phyloP scores from a whole-genome alignment of 106 monocot species.

The Dendrobium catenatum region DNA sequence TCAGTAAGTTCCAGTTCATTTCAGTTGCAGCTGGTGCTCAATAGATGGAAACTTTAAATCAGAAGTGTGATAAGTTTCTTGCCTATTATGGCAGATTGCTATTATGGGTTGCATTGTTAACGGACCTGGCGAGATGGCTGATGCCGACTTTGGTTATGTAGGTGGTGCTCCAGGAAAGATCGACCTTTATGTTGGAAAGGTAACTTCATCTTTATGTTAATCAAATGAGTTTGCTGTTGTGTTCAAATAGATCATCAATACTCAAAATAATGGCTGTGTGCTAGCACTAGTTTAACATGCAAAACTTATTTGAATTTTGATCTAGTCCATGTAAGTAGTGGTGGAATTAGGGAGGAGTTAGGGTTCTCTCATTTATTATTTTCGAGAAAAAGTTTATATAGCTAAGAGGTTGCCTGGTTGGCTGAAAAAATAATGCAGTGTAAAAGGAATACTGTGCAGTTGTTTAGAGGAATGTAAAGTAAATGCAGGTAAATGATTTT shows the following conservation, averaged over 20 bases:
- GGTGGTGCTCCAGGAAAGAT: conserved; percentile 99
- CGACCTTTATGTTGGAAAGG: conserved; percentile 99
- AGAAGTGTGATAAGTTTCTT: background rate
- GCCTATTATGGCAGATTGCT: conserved; percentile 64
- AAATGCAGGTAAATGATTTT: too few species aligned
- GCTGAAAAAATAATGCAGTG: too few species aligned
- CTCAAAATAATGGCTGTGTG: too few species aligned
- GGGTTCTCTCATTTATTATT: too few species aligned
- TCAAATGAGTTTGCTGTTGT: background rate
- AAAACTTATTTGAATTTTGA: too few species aligned
- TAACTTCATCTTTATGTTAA: conserved; percentile 9
- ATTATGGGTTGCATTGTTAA: conserved; percentile 99
- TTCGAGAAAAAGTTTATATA: too few species aligned
- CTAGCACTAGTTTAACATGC: too few species aligned
- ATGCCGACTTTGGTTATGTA: conserved; percentile 98
- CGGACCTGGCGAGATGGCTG: conserved; percentile 99
- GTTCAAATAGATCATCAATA: background rate
- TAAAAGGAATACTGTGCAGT: too few species aligned
- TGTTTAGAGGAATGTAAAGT: too few species aligned
- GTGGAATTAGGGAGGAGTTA: too few species aligned
- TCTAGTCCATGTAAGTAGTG: too few species aligned
- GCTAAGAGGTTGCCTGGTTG: too few species aligned
- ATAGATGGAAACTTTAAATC: background rate
- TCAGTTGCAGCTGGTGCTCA: background rate
- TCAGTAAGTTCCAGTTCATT: conserved; percentile 42